Base-by-base conservation (phyloP, 2,329 filamentous ascomycete species). In the Clonostachys sp. region DNA sequence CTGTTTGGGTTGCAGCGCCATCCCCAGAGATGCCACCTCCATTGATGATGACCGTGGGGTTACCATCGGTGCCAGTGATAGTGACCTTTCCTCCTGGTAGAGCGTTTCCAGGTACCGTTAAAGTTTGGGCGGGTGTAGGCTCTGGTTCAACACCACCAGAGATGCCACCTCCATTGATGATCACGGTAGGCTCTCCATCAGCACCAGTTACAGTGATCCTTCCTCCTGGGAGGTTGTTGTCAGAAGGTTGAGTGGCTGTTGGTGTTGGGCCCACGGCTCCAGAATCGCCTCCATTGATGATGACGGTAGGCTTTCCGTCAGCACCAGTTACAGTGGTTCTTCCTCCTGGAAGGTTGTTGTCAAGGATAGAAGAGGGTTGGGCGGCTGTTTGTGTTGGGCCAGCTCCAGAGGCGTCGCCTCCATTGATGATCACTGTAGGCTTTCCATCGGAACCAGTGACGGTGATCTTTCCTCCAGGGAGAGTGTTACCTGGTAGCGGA, bases 341-440 rank as follows among this genome's bases (percentile, higher is more conserved):
- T 30, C 24, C 24, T 30, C 24, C 24, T 24, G 40, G 38, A 7
- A 20, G 40, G 40, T 14, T 35, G 33, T 17, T 30, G 14, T 12
- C 30, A 18, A 8, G 16, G n/a, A 14, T 17, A 16, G n/a, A 41
- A 24, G 24, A 30, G n/a, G 40, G 40, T 10, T 35, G 33, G 10
- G n/a, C n/a, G 12, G 13, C 16, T 6, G 16, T n/a, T 13, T 13
- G 24, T 30, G 24, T 30, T 30, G 24, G 20, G 12, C 16, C 45
- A n/a, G 30, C 45, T 17, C 40, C 36, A 18, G 45, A 34, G 12
- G 12, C 34, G n/a, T 43, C 38, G 14, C 40, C 45, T 13, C 42
- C 24, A n/a, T 48, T 33, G n/a, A 45, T 41, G 42, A 48, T n/a
- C 16, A 48, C 36, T n/a, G 46, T 48, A 17, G 46, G 42, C 34